These are phyloP conservation scores for Rhizophagus sp. DNA, from an alignment of 192 early-diverging fungal species.

Conservation along the genomic window DNA sequence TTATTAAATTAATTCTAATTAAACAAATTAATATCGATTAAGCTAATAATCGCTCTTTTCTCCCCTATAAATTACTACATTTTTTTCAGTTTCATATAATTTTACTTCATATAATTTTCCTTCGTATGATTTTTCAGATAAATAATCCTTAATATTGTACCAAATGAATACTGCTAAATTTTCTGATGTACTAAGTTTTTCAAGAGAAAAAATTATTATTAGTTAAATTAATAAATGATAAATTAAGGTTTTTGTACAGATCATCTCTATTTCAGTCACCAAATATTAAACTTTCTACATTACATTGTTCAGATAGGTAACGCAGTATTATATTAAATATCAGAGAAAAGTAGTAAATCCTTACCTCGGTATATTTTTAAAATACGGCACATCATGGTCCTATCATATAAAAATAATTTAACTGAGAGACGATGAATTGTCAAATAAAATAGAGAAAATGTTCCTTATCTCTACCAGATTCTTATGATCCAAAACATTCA, in stretches of 20 bases:
- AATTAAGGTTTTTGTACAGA: background rate
- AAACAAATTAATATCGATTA: too few species aligned
- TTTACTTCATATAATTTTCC: slow-evolving; percentile 55
- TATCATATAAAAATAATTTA: slow-evolving; percentile 28
- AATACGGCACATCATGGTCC: slow-evolving; percentile 84
- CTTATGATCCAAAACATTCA: slow-evolving; percentile 84
- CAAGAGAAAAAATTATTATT: background rate
- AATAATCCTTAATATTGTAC: background rate
- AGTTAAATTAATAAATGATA: background rate
- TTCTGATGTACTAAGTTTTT: background rate
- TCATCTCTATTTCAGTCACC: background rate
- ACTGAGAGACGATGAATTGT: background rate
- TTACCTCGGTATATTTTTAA: slow-evolving; percentile 63
- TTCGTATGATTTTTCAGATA: background rate
- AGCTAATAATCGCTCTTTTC: slow-evolving; percentile 37
- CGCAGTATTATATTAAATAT: background rate
- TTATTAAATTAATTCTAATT: too few species aligned
- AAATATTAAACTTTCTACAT: background rate
- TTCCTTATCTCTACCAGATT: slow-evolving; percentile 60
- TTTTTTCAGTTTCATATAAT: slow-evolving; percentile 69
- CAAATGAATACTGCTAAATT: background rate
- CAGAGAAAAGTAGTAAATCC: background rate
- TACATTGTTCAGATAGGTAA: background rate
- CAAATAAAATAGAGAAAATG: background rate
- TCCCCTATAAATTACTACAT: slow-evolving; percentile 67